Evolutionary conservation across 345 rosid genomes (phyloP), one percentile per base, ranked within the genome.

Genomic region (Heritiera littoralis): DNA sequence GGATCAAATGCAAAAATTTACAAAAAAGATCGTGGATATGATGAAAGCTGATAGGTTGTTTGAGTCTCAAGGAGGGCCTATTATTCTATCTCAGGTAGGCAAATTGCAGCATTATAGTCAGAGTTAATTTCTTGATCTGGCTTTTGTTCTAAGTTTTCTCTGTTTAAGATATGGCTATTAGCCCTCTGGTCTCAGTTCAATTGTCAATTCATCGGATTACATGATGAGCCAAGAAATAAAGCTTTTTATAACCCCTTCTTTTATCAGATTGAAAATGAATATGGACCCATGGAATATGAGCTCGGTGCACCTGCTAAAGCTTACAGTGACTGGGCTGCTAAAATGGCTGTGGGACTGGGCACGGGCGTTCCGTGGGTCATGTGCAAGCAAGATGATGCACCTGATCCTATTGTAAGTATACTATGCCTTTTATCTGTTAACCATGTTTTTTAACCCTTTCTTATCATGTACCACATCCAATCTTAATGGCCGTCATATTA

Each of bases 381-480:
- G 99, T 95, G 99, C 93, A 95, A 95, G 88, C 98, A 95, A 90
- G 99, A 95, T 88, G 99, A 95, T 82, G 98, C 98, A 46, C 99
- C 98, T 0, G 98, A 95, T 87, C 94, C 98, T 81, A 77, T 93
- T 84, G 99, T 92, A 86, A 88, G 94, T 80, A 20, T 77, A 46
- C 69, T 49, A 15, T 54, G 72, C 40, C 66, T 80, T 48, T 78
- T 66, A 18, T 2, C 52, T 13, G 15, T 66, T 54, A 15, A 54
- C 58, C n/a, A n/a, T 40, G 12, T 74, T 45, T 72, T 3, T 15
- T 13, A 15, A 9, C 15, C 54, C 69, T 85, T 81, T 66, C 51
- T 77, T 68, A 78, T 79, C 82, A 80, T 58, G 70, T 83, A 73
- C 71, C 69, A 46, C 68, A 60, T 74, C 56, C 77, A 63, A 30